phyloP scores from a whole-genome alignment of 495 filamentous ascomycete genomes.

The Xylaria intraflava region DNA sequence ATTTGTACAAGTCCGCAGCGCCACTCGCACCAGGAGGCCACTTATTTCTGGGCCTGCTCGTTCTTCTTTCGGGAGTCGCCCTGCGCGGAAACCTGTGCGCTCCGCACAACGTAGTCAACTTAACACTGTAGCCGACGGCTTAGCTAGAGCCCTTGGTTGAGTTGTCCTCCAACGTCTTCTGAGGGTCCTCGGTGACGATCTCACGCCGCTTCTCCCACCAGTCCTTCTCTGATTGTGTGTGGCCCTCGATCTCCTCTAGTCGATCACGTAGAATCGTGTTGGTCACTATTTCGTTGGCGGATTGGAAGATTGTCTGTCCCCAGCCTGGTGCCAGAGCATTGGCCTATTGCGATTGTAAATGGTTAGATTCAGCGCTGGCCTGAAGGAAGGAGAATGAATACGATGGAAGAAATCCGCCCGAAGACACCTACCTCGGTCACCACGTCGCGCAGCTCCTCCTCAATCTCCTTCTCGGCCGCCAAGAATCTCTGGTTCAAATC shows the following conservation, averaged over 20 bases:
- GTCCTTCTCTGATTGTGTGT: constrained; percentile 62
- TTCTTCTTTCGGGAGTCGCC: constrained; percentile 55
- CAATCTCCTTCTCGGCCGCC: constrained; percentile 93
- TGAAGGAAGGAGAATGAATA: neutral
- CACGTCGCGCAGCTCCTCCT: constrained; percentile 90
- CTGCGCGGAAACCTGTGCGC: constrained; percentile 47
- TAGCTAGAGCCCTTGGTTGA: constrained; percentile 22
- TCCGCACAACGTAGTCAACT: constrained; percentile 72
- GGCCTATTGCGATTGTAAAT: constrained; percentile 47
- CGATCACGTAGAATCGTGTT: constrained; percentile 69
- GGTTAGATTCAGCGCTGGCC: neutral
- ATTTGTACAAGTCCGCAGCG: constrained; percentile 8
- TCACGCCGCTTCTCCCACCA: constrained; percentile 76
- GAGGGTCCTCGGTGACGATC: constrained; percentile 65
- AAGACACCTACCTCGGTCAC: constrained; percentile 67
- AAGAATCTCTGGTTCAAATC: constrained; percentile 91
- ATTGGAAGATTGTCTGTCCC: constrained; percentile 94
- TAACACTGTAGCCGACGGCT: constrained; percentile 66
- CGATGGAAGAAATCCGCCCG: neutral
- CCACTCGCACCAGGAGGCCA: neutral
- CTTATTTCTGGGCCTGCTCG: constrained; percentile 69
- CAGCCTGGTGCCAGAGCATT: constrained; percentile 81
- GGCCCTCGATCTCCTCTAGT: constrained; percentile 69
- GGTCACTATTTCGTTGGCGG: constrained; percentile 72
- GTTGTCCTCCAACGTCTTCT: constrained; percentile 74